phyloP scores from a whole-genome alignment of 768 basidiomycete genomes.

The Polyporus arcularius region DNA sequence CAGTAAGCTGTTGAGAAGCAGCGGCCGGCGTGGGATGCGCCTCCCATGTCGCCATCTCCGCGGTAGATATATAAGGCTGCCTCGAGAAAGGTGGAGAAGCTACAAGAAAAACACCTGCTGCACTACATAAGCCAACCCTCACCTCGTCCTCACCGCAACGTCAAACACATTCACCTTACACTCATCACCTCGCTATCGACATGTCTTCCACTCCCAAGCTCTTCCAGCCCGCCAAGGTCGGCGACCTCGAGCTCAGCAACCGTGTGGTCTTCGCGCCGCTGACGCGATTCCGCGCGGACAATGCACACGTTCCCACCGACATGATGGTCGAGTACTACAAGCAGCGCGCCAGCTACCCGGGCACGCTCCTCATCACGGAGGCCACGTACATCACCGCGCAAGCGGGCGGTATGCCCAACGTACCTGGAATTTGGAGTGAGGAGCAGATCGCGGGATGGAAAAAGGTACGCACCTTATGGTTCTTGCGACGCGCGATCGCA shows the following conservation, averaged over 20 bases:
- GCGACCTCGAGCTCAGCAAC: conserved; percentile 42
- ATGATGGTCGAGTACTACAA: conserved; percentile 45
- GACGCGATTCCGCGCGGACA: conserved; percentile 43
- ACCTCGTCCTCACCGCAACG: too few species aligned
- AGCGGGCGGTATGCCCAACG: conserved; percentile 47
- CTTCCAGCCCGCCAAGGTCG: conserved; percentile 48
- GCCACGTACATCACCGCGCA: conserved; percentile 50
- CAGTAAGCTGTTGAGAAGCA: too few species aligned
- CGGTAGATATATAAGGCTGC: too few species aligned
- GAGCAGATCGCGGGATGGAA: conserved; percentile 58
- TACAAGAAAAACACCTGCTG: too few species aligned
- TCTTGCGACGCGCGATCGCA: not conserved
- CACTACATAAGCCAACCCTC: too few species aligned
- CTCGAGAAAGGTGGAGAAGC: too few species aligned
- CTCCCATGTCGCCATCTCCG: too few species aligned
- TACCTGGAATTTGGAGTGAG: conserved; percentile 61
- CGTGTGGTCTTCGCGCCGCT: conserved; percentile 53
- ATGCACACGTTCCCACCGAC: conserved; percentile 34
- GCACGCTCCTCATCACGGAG: conserved; percentile 56
- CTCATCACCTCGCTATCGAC: too few species aligned
- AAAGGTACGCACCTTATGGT: conserved; percentile 27
- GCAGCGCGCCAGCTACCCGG: conserved; percentile 45
- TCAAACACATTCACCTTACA: too few species aligned
- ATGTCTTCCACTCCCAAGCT: conserved; percentile 26
- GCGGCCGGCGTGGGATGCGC: too few species aligned